phyloP scores from a whole-genome alignment of 176 grass and related monocot species.

The Leersia perrieri region DNA sequence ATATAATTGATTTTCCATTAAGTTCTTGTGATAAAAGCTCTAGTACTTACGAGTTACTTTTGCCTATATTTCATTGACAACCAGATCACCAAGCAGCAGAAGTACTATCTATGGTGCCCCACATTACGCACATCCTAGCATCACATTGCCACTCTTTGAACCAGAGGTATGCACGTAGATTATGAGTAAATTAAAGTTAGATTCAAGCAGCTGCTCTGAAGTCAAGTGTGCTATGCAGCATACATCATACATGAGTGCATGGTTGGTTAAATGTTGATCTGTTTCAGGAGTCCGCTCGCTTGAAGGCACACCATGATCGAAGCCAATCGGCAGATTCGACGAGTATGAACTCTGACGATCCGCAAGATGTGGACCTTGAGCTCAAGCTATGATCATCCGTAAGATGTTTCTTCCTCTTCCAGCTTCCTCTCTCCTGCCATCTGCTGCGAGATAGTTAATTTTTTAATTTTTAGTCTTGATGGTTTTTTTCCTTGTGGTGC shows the following conservation, averaged over 20 bases:
- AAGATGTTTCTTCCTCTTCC: background rate
- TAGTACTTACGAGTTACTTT: conserved; percentile 16
- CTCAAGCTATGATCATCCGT: conserved; percentile 78
- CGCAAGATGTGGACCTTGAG: conserved; percentile 74
- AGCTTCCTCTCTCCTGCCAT: background rate
- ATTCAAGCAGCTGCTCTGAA: background rate
- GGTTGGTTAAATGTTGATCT: background rate
- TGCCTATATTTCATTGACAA: conserved; percentile 1
- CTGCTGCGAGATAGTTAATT: conserved; percentile 18
- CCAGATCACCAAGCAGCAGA: conserved; percentile 48
- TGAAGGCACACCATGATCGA: conserved; percentile 48
- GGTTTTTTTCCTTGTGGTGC: conserved; percentile 47
- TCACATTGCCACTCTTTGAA: conserved; percentile 52
- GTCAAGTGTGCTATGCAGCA: conserved; percentile 8
- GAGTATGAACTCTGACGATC: conserved; percentile 51
- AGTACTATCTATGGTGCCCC: conserved; percentile 30
- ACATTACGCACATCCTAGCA: conserved; percentile 33
- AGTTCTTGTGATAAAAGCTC: conserved; percentile 6
- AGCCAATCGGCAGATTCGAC: conserved; percentile 56
- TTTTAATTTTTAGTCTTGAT: conserved; percentile 28
- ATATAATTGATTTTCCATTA: background rate
- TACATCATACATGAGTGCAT: background rate
- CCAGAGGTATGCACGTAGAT: conserved; percentile 39
- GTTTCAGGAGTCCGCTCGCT: conserved; percentile 34
- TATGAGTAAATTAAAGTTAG: background rate